Percentiles rank a stretch among this genome's conserved stretches.
Evolutionary conservation across 2,329 filamentous ascomycete species (phyloP).

Genomic region (Pestalotiopsis sp.): DNA sequence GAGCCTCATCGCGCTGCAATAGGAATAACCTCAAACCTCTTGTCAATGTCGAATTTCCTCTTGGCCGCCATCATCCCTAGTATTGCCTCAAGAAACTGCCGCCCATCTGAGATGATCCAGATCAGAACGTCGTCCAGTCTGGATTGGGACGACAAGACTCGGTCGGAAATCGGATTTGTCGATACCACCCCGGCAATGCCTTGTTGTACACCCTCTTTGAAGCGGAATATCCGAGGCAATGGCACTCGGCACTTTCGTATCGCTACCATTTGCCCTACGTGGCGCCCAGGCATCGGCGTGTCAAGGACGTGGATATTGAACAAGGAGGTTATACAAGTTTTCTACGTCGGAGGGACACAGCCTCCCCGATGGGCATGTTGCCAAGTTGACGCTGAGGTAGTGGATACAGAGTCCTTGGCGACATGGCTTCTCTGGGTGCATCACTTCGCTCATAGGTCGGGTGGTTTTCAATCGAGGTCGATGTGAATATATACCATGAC

Average conservation of each 20-base stretch:
- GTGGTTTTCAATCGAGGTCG: not conserved
- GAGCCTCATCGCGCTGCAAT: constrained; percentile 10
- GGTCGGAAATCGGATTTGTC: not conserved
- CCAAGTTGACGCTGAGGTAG: not conserved
- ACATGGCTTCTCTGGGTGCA: no score
- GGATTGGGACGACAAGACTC: not conserved
- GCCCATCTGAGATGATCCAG: not conserved
- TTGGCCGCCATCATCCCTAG: not conserved
- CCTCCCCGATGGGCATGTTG: not conserved
- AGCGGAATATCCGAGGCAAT: not conserved
- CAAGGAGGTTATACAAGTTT: not conserved
- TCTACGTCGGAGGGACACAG: not conserved
- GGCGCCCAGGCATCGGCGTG: not conserved
- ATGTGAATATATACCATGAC: not conserved
- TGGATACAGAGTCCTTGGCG: not conserved
- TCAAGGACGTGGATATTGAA: not conserved
- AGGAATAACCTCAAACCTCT: constrained; percentile 12
- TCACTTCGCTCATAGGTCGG: not conserved
- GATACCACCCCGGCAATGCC: no score
- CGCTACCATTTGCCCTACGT: not conserved
- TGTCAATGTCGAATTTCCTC: no score
- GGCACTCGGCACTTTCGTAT: not conserved
- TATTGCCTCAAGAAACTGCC: not conserved
- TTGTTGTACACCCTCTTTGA: no score
- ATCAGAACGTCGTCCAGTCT: not conserved